These are phyloP conservation scores for Aspergillus indologenus DNA, from an alignment of 495 filamentous ascomycete genomes.

Conservation along the genomic window DNA sequence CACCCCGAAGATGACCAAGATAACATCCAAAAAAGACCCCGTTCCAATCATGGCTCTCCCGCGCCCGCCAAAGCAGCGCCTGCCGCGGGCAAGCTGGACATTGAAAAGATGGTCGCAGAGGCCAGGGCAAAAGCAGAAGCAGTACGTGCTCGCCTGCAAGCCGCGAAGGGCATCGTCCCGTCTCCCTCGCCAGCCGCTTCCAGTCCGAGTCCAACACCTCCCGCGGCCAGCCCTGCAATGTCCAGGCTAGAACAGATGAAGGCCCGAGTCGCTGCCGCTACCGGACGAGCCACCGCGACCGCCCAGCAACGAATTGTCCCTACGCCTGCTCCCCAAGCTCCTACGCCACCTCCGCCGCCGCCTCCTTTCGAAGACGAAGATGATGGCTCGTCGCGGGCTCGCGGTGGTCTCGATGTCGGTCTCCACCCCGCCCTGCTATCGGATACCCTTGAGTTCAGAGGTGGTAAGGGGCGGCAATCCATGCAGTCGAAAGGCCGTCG, in stretches of 20 bases:
- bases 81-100: conserved; percentile 47
- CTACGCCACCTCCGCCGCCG: conserved; percentile 20
- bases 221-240: conserved; percentile 46
- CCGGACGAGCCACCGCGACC: conserved; percentile 53
- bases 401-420: conserved; percentile 82
- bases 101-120: conserved; percentile 60
- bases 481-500: conserved; percentile 58
- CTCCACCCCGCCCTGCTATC: conserved; percentile 83
- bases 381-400: conserved; percentile 46
- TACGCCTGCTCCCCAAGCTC: conserved; percentile 34
- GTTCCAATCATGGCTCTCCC: conserved; percentile 60
- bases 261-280: conserved; percentile 75
- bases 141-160: conserved; percentile 53
- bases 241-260: conserved; percentile 66
- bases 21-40: conserved; percentile 54
- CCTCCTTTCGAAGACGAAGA: conserved; percentile 39
- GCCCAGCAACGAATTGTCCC: conserved; percentile 38
- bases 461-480: conserved; percentile 52
- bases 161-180: conserved; percentile 30
- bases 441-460: conserved; percentile 63
- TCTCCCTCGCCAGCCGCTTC: conserved; percentile 28
- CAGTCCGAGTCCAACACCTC: conserved; percentile 42
- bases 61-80: conserved; percentile 38
- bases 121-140: conserved; percentile 60
- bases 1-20: conserved; percentile 52